These are phyloP conservation scores for Hyaloscypha bicolor DNA, from an alignment of 495 filamentous ascomycete species.

Conservation along the genomic window DNA sequence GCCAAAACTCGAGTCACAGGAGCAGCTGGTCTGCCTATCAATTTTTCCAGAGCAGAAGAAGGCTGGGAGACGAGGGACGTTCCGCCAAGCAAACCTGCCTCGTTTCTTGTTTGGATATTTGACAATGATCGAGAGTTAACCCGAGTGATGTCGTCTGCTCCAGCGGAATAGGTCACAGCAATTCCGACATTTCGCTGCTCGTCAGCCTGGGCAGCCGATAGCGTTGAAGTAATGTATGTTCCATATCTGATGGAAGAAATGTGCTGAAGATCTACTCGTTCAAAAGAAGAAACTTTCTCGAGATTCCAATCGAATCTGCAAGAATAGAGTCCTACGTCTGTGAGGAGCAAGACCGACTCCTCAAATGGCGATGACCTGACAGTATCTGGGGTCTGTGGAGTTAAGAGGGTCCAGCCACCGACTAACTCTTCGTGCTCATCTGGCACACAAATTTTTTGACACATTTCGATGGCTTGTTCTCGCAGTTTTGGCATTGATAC, in stretches of 20 bases:
- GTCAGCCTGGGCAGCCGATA: constrained; percentile 73
- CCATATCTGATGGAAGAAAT: constrained; percentile 72
- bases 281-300: constrained; percentile 89
- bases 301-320: constrained; percentile 91
- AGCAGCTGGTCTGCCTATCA: constrained; percentile 32
- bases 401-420: constrained; percentile 79
- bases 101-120: constrained; percentile 38
- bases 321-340: constrained; percentile 79
- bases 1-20: constrained; percentile 37
- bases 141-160: constrained; percentile 64
- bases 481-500: constrained; percentile 81
- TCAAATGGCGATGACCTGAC: constrained; percentile 71
- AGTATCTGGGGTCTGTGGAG: constrained; percentile 62
- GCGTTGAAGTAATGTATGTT: constrained; percentile 85
- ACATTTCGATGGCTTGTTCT: constrained; percentile 85
- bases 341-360: constrained; percentile 84
- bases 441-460: constrained; percentile 79
- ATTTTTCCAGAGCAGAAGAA: constrained; percentile 12
- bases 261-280: constrained; percentile 77
- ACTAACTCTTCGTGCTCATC: constrained; percentile 81
- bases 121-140: constrained; percentile 85
- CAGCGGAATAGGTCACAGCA: constrained; percentile 72
- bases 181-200: constrained; percentile 81
- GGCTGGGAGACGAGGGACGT: constrained; percentile 21
- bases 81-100: constrained; percentile 19